Evolutionary conservation across 2,329 filamentous ascomycete genomes (phyloP).

Genomic region (Myriosclerotinia scirpicola): DNA sequence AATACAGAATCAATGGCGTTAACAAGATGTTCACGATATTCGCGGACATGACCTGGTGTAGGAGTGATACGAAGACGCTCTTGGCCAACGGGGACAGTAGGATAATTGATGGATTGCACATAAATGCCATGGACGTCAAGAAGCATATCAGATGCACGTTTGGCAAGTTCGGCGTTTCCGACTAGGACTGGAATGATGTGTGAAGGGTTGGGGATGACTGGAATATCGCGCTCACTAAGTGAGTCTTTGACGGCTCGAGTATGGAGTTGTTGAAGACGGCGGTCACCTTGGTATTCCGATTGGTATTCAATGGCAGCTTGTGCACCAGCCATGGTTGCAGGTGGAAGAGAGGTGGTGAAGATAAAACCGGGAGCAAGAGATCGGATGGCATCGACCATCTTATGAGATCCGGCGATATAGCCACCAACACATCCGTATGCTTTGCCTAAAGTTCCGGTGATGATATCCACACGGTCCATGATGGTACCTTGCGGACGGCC

Average conservation of each 20-base stretch:
- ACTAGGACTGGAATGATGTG: conserved; percentile 95
- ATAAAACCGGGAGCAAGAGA: conserved; percentile 97
- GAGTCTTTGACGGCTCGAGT: conserved; percentile 91
- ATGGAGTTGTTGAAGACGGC: conserved; percentile 91
- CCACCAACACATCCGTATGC: conserved; percentile 97
- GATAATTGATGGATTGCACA: conserved; percentile 98
- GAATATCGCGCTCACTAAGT: conserved; percentile 76
- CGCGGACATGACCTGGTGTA: conserved; percentile 84
- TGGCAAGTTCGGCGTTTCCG: conserved; percentile 89
- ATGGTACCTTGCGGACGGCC: conserved; percentile 77
- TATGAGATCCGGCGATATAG: conserved; percentile 88
- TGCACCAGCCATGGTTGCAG: conserved; percentile 95
- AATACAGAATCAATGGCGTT: conserved; percentile 84
- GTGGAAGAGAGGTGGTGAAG: conserved; percentile 95
- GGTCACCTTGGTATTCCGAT: conserved; percentile 78
- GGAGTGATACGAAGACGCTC: conserved; percentile 95
- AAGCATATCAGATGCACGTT: conserved; percentile 87
- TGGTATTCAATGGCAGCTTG: conserved; percentile 92
- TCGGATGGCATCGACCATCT: conserved; percentile 87
- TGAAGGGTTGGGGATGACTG: conserved; percentile 95
- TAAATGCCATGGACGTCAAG: conserved; percentile 91
- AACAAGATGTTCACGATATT: conserved; percentile 83
- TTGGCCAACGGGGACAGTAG: conserved; percentile 96
- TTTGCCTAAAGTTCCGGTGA: conserved; percentile 95
- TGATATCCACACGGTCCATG: conserved; percentile 96